Base-by-base conservation (phyloP, 495 filamentous ascomycete genomes). In the Darksidea phi region DNA sequence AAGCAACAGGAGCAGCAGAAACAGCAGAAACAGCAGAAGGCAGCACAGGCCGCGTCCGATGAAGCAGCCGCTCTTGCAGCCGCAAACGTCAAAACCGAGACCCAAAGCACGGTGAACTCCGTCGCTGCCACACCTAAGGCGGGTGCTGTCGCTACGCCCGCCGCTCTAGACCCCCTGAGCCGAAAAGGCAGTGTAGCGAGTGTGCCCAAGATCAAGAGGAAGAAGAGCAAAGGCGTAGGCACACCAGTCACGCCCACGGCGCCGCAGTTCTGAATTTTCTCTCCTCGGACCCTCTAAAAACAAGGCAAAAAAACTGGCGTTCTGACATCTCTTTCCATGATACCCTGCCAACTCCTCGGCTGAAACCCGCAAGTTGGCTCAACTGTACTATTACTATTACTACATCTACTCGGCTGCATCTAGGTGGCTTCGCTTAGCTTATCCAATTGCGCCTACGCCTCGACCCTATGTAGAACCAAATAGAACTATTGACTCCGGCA, bases 121-220 rank as follows among this genome's bases (percentile, higher is more conserved):
- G 59, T 48, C 17, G 59, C 64, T 7, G 64, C 69, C 8, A 70
- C 63, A 11, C 63, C 60, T 13, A 70, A 60, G 21, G n/a, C 66
- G 1, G 55, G 42, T 26, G 59, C 47, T 11, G 24, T 54, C 15
- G 37, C 55, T 38, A 47, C 66, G 41, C 54, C 52, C 18, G 12
- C 59, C 25, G 45, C 61, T 34, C 45, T 28, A 43, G 66, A 17
- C 6, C 49, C 43, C 62, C 46, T 64, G 59, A 13, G 47, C 45
- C 24, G 50, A 50, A 51, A 63, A 65, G 28, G 58, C 59, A 57
- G 55, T 43, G 80, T 83, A 68, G 79, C 38, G 17, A 25, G 77
- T 41, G 77, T 77, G 11, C 81, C 78, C 67, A 80, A 78, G n/a
- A 66, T 70, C 34, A 86, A 82, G 72, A 73, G 81, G 63, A 76